Conservation (phyloP, 2,329 filamentous ascomycete species). For the Cordyceps sp. region DNA sequence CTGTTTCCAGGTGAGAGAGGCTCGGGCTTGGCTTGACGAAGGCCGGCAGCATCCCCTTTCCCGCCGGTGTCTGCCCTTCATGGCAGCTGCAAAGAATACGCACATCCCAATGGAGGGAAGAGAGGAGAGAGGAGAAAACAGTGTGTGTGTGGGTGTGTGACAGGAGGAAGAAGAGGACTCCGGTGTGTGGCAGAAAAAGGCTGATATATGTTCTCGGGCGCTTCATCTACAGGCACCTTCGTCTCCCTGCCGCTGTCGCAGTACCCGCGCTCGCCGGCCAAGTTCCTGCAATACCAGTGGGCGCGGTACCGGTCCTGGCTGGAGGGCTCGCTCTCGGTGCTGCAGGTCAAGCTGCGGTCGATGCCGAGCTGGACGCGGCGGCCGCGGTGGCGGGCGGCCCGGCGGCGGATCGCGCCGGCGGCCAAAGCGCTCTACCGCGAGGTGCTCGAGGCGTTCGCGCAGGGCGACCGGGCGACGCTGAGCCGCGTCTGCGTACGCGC, state of each 20-base stretch:
- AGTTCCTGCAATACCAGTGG: conserved; percentile 20
- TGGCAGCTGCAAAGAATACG: too few relatives aligned
- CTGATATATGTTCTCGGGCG: too few relatives aligned
- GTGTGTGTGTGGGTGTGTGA: conserved; percentile 64
- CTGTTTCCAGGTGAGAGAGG: too few relatives aligned
- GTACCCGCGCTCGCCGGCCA: conserved; percentile 11
- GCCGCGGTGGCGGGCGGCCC: conserved; percentile 25
- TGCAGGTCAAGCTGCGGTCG: conserved; percentile 25
- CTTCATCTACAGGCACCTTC: conserved; percentile 37
- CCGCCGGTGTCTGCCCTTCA: too few relatives aligned
- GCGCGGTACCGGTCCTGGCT: conserved; percentile 18
- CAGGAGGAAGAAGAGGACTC: too few relatives aligned
- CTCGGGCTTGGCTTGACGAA: too few relatives aligned
- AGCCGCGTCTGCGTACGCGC: conserved; percentile 34
- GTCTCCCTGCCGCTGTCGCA: conserved; percentile 22
- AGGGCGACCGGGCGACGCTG: conserved; percentile 34
- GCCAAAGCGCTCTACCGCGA: conserved; percentile 42
- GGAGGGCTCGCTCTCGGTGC: conserved; percentile 15
- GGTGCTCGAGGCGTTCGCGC: conserved; percentile 45
- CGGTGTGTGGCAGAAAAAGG: too few relatives aligned
- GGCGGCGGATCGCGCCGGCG: conserved; percentile 26
- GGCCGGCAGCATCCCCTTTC: too few relatives aligned
- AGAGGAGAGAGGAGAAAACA: too few relatives aligned
- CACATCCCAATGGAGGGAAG: too few relatives aligned
- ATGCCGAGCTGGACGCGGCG: conserved; percentile 24